A percentile compares a stretch with the other conserved stretches of the same genome.
Evolutionary conservation across 352 stramenopile genomes (phyloP).

Genomic region (Phytophthora sp.): DNA sequence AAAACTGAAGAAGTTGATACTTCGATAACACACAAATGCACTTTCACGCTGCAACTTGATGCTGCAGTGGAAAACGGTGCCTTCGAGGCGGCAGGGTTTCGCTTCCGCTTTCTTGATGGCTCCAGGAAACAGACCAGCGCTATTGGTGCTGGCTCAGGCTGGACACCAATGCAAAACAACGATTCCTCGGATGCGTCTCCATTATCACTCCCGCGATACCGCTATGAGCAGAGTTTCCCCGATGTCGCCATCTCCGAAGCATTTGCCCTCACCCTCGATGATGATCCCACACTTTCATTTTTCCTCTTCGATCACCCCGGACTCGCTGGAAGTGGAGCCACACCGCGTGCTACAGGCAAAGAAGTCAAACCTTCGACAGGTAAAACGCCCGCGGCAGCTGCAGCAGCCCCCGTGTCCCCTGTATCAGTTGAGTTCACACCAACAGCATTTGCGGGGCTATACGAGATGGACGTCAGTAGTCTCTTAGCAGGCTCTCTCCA

Average conservation of each 20-base stretch:
- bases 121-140: conserved; percentile 58
- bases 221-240: conserved; percentile 54
- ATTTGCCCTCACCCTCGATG: conserved; percentile 51
- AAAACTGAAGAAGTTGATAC: conserved; percentile 15
- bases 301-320: conserved; percentile 63
- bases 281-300: conserved; percentile 68
- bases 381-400: conserved; percentile 5
- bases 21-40: conserved; percentile 46
- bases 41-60: conserved; percentile 70
- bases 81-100: conserved; percentile 62
- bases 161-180: conserved; percentile 27
- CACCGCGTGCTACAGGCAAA: conserved; percentile 25
- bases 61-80: conserved; percentile 41
- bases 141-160: conserved; percentile 37
- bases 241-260: conserved; percentile 58
- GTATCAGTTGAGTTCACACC: conserved; percentile 13
- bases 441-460: conserved; percentile 52
- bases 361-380: conserved; percentile 36
- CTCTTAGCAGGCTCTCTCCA: conserved; percentile 42
- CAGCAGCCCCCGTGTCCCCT: background rate
- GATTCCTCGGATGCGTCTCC: background rate
- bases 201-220: conserved; percentile 16
- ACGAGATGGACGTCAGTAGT: conserved; percentile 69
- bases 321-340: conserved; percentile 19
- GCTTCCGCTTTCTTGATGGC: conserved; percentile 75